Conservation (phyloP, 129 eudicot genomes). For the Glebionis coronaria region DNA sequence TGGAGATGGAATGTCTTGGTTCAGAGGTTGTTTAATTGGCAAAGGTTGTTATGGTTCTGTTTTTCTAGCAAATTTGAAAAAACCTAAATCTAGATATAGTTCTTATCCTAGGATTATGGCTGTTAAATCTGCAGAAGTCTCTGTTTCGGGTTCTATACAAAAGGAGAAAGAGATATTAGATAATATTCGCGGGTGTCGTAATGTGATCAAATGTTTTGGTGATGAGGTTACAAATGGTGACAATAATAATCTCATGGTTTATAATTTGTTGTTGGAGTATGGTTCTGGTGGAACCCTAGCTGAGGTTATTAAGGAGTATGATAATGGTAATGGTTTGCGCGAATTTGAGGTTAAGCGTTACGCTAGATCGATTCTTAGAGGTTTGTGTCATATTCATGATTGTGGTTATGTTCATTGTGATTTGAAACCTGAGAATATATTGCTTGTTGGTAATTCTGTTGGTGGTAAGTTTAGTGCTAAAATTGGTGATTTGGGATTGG, state of each 20-base stretch:
- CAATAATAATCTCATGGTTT: slow-evolving; percentile 60
- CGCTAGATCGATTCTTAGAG: slow-evolving; percentile 51
- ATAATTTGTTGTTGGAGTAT: slow-evolving; percentile 39
- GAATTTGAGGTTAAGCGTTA: slow-evolving; percentile 45
- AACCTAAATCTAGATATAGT: slow-evolving; percentile 54
- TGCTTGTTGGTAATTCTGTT: slow-evolving; percentile 36
- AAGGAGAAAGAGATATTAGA: slow-evolving; percentile 57
- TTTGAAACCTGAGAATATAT: slow-evolving; percentile 63
- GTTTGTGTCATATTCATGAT: slow-evolving; percentile 44
- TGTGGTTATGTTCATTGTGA: slow-evolving; percentile 75
- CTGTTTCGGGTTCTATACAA: slow-evolving; percentile 60
- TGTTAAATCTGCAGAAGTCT: slow-evolving; percentile 83
- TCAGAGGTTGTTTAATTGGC: slow-evolving; percentile 64
- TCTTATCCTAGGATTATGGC: slow-evolving; percentile 73
- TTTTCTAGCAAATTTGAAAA: slow-evolving; percentile 62
- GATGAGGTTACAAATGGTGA: slow-evolving; percentile 61
- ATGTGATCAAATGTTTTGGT: slow-evolving; percentile 61
- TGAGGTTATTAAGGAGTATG: slow-evolving; percentile 29
- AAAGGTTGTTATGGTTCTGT: slow-evolving; percentile 79
- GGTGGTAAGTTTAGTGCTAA: slow-evolving; percentile 44
- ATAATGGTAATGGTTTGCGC: slow-evolving; percentile 36
- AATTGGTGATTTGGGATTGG: slow-evolving; percentile 75
- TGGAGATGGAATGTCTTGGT: slow-evolving; percentile 84
- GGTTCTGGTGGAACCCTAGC: slow-evolving; percentile 78
- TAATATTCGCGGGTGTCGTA: slow-evolving; percentile 45